Evolutionary conservation across 139 green algal species (phyloP), one percentile per base, ranked within the genome.

Genomic region (Limnomonas spitsbergensis): DNA sequence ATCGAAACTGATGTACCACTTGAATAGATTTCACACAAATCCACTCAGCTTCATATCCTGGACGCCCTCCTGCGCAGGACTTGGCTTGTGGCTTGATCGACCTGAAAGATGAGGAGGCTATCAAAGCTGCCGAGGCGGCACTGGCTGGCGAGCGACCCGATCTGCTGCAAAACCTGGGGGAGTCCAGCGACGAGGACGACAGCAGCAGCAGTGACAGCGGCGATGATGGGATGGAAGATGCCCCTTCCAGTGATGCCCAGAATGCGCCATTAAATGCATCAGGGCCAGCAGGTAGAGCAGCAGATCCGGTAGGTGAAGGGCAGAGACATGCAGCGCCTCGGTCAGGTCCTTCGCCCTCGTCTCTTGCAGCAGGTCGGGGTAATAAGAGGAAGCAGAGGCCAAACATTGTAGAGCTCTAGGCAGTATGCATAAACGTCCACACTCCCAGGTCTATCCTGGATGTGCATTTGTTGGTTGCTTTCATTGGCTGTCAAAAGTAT

Each of bases 81-180:
- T 32, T 74, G 35, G 68, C 68, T 14, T 74, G 68, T 47, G 68
- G 68, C 68, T 3, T 74, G 14, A 40, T 74, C 4, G 68, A 74
- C 68, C 36, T 74, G 35, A 74, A 74, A 24, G 36, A 47, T 32
- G 68, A 47, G 24, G 36, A 7, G 4, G 68, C 68, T 14, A 6
- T 74, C 6, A 40, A 32, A n/a, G 68, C 68, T 42, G 68, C 68
- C 3, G 68, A 74, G 68, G 14, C 68, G 27, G 68, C 68, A 27
- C 35, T 74, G 4, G 36, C 35, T 6, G 68, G 68, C 7, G 7
- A 70, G 7, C 9, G 68, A 9, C 35, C 35, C 40, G 68, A 74
- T 32, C 68, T 74, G 27, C 56, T 20, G 27, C 4, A 20, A 32
- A 20, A 36, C 56, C 9, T 36, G 4, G 56, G 29, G 4, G 29